Base-by-base conservation (phyloP, 148 eudicot species). In the Simmondsia chinensis region DNA sequence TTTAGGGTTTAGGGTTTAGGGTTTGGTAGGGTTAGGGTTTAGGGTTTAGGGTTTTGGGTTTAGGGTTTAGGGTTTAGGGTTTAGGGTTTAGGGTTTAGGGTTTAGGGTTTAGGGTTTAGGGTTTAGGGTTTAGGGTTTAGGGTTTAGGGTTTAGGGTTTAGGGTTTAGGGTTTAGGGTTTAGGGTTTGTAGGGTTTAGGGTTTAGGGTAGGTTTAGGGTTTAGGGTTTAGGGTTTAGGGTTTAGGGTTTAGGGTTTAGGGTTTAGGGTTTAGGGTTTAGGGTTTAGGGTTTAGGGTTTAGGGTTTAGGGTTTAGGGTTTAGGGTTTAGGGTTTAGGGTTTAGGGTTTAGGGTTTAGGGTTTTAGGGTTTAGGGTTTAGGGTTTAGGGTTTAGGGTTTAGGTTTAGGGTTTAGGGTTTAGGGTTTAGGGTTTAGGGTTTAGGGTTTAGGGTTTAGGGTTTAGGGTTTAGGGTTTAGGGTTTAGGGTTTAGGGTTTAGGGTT, bases 101-200 rank as follows among this genome's bases (percentile, higher is more conserved):
- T 56, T 56, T 30, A 40, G 61, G 61, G 21, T 56, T 56, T 26
- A 40, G 61, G 64, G 42, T 46, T 46, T 34, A 32, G 52, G 46
- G n/a, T 39, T 46, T 20, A 23, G 43, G 52, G 37, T 46, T 46
- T 38, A 36, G 62, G 53, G 46, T 57, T 56, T 48, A 48, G 63
- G 55, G 63, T 58, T 58, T 39, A 48, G 63, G 55, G 47, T 58
- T 48, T 47, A 48, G 63, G 55, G 54, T 58, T 40, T 57, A 34
- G 45, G 61, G 61, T 35, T 57, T 57, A 34, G 46, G 61, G 61
- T 35, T 57, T 57, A 35, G 61, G 61, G 61, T 35, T 57, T 46
- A 27, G 53, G 53, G 29, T 57, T 46, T 15, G 27, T 32, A 21
- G 42, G 60, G 60, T 31, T 55, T 55, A 43, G 50, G 60, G 60